phyloP scores from a whole-genome alignment of 2,329 filamentous ascomycete genomes.

The Talaromyces sp. region DNA sequence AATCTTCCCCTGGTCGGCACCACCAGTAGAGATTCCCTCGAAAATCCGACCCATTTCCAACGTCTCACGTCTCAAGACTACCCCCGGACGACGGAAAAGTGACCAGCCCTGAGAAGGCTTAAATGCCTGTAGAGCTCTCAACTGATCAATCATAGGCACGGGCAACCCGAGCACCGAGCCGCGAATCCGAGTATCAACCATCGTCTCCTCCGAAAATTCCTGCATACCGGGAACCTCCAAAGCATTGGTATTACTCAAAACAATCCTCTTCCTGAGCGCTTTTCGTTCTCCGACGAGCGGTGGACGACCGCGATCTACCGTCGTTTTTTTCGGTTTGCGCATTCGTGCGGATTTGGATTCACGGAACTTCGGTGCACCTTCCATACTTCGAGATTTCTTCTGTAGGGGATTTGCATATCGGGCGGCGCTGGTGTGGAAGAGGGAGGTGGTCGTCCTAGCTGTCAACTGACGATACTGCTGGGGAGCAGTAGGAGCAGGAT shows the following conservation, averaged over 20 bases:
- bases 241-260: conserved; percentile 92
- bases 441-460: conserved; percentile 33
- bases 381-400: conserved; percentile 44
- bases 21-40: conserved; percentile 46
- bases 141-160: conserved; percentile 67
- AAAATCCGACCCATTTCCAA: conserved; percentile 65
- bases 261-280: conserved; percentile 79
- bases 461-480: conserved; percentile 36
- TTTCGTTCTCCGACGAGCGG: conserved; percentile 77
- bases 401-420: conserved; percentile 42
- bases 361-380: conserved; percentile 34
- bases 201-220: conserved; percentile 55
- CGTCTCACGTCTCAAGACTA: conserved; percentile 75
- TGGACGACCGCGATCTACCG: conserved; percentile 49
- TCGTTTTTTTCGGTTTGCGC: conserved; percentile 39
- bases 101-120: conserved; percentile 85
- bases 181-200: conserved; percentile 53
- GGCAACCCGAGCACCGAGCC: conserved; percentile 69
- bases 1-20: conserved; percentile 35
- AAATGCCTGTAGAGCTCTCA: conserved; percentile 84
- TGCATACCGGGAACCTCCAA: conserved; percentile 67
- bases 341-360: conserved; percentile 41
- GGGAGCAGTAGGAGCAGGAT: conserved; percentile 34
- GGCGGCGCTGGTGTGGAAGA: conserved; percentile 46
- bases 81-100: conserved; percentile 76